Evolutionary conservation across 2,329 filamentous ascomycete genomes (phyloP), one percentile per base, ranked within the genome.

Genomic region (Calonectria leucothoes): DNA sequence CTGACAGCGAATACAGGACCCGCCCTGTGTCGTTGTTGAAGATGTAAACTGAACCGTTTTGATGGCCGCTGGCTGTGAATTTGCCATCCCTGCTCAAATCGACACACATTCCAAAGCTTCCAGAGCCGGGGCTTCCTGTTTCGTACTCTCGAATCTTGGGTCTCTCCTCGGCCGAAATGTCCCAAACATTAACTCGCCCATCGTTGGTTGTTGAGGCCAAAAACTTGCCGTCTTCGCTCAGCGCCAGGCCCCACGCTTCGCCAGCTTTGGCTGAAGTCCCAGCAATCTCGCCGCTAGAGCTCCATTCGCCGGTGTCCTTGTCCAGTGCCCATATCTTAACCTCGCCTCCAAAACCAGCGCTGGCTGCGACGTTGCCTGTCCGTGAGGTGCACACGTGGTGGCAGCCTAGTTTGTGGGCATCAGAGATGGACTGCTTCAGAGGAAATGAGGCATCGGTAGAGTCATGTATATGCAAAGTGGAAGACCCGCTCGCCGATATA

Each of bases 21-120:
- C 95, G 91, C 4, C 95, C 94, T 0, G 94, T 95, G 78, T 95
- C 93, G 81, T 98, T 98, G 87, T 95, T 96, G 89, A 98, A 99
- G 74, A 99, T 92, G 85, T 98, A 98, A 75, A 98, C 91, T 15
- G 92, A 93, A 20, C 97, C 97, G 80, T 94, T 98, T 83, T 98
- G 94, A 85, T 99, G 96, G 0, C 97, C 97, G 66, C 94, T 97
- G 5, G 96, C 96, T 35, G 96, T 97, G 83, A 95, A 94, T 75
- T 91, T 93, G 67, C 96, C 96, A 83, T 99, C 94, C 25, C 87
- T 85, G 78, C 91, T 93, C 83, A 98, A 85, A 83, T 97, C 96
- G 74, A 99, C 92, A 80, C 94, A 94, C 86, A 97, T 91, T 45
- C 95, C 96, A 85, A 98, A 98, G 84, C 94, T 96, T 17, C 95